A percentile compares a stretch with the other conserved stretches of the same genome.
Conservation (phyloP, 1,284 basidiomycete species). For the Stereum hirsutum region DNA sequence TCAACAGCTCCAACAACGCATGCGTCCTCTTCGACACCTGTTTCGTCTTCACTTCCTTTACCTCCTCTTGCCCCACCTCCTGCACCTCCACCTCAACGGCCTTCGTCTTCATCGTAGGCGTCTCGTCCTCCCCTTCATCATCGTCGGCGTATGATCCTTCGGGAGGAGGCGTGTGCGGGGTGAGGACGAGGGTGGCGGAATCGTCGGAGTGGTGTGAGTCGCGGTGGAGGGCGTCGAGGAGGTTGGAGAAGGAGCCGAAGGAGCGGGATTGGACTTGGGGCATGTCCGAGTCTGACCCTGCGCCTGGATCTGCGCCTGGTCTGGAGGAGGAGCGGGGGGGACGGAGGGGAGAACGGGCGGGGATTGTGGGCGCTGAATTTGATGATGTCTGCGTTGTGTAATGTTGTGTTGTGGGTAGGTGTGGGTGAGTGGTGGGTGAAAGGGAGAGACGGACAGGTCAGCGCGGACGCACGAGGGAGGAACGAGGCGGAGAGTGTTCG, state of each 20-base stretch:
- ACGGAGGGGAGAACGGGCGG: background rate
- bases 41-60: too few species aligned
- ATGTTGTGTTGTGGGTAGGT: background rate
- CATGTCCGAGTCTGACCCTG: conserved; percentile 2
- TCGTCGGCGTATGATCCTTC: conserved; percentile 25
- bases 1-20: conserved; percentile 75
- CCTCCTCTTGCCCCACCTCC: too few species aligned
- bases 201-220: conserved; percentile 1
- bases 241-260: conserved; percentile 20
- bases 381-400: conserved; percentile 1
- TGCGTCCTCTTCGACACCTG: conserved; percentile 76
- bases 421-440: conserved; percentile 7
- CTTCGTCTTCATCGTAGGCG: conserved; percentile 8
- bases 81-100: too few species aligned
- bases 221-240: conserved; percentile 14
- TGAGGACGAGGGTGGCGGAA: background rate
- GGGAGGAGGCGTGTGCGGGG: conserved; percentile 14
- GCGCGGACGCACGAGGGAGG: conserved; percentile 16
- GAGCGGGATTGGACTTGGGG: conserved; percentile 20
- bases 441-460: background rate
- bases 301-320: background rate
- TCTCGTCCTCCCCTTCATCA: too few species aligned
- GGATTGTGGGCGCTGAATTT: background rate
- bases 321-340: background rate
- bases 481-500: conserved; percentile 24